Conservation (phyloP, 768 basidiomycete genomes). For the Mycena crocata region DNA sequence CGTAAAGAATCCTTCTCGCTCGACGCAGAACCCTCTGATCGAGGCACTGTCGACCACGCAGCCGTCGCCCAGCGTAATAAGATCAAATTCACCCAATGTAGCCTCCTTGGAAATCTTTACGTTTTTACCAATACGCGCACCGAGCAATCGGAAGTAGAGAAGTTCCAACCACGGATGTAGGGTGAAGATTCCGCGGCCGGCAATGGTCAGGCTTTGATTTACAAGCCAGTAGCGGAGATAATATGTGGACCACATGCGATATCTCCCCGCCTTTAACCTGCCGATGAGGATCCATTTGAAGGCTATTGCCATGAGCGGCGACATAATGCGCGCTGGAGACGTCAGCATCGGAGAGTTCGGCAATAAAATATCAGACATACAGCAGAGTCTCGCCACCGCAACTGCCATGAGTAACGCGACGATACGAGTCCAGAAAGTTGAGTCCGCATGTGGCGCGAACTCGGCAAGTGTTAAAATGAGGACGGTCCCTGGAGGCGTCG, state of each 20-base stretch:
- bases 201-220: constrained; percentile 25
- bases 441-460: constrained; percentile 42
- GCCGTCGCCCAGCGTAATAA: constrained; percentile 56
- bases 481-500: constrained; percentile 38
- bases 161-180: constrained; percentile 49
- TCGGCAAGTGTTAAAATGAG: constrained; percentile 52
- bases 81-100: constrained; percentile 54
- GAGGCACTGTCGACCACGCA: constrained; percentile 54
- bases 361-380: neutral
- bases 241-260: constrained; percentile 44
- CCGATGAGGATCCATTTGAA: constrained; percentile 63
- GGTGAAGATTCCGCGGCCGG: constrained; percentile 57
- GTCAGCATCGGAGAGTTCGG: neutral
- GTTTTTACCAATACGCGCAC: constrained; percentile 54
- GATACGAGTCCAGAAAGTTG: constrained; percentile 50
- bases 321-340: constrained; percentile 42
- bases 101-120: constrained; percentile 53
- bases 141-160: constrained; percentile 58
- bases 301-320: constrained; percentile 51
- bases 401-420: constrained; percentile 48
- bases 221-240: constrained; percentile 30
- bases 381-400: constrained; percentile 45
- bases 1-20: constrained; percentile 57
- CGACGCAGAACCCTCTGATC: constrained; percentile 58
- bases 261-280: constrained; percentile 49